phyloP scores from a whole-genome alignment of 208 protist species.

The Crithidia thermophila region DNA sequence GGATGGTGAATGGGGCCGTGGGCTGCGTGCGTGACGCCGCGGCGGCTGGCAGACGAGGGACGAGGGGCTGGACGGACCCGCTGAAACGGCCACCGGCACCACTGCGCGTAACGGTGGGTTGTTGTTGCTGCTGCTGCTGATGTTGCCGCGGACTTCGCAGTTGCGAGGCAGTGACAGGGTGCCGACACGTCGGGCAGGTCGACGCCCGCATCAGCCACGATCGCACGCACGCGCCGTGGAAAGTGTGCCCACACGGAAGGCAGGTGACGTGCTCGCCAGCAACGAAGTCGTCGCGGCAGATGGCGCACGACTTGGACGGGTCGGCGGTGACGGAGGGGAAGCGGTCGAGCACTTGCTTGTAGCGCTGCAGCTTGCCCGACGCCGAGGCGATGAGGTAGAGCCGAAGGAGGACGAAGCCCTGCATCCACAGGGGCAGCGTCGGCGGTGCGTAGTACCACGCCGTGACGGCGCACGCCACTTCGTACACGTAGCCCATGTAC shows the following conservation, averaged over 20 bases:
- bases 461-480: slow-evolving; percentile 30
- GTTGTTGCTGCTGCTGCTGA: not conserved
- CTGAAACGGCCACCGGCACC: slow-evolving; percentile 3
- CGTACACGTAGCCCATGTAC: slow-evolving; percentile 26
- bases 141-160: not conserved
- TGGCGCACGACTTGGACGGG: slow-evolving; percentile 52
- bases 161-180: slow-evolving; percentile 11
- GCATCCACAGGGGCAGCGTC: slow-evolving; percentile 40
- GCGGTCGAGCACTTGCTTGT: slow-evolving; percentile 45
- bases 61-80: slow-evolving; percentile 38
- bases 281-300: slow-evolving; percentile 76
- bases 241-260: slow-evolving; percentile 84
- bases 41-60: slow-evolving; percentile 19
- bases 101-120: not conserved
- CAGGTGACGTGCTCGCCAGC: slow-evolving; percentile 39
- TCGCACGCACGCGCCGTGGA: slow-evolving; percentile 80
- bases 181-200: slow-evolving; percentile 79
- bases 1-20: not conserved
- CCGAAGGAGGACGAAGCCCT: slow-evolving; percentile 50
- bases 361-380: slow-evolving; percentile 33
- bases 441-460: slow-evolving; percentile 53
- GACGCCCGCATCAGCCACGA: slow-evolving; percentile 64
- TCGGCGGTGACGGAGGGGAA: slow-evolving; percentile 51
- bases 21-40: not conserved
- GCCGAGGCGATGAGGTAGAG: slow-evolving; percentile 38